Evolutionary conservation across 129 eudicot species (phyloP), one percentile per base, ranked within the genome.

Genomic region (Helianthus tuberosus): DNA sequence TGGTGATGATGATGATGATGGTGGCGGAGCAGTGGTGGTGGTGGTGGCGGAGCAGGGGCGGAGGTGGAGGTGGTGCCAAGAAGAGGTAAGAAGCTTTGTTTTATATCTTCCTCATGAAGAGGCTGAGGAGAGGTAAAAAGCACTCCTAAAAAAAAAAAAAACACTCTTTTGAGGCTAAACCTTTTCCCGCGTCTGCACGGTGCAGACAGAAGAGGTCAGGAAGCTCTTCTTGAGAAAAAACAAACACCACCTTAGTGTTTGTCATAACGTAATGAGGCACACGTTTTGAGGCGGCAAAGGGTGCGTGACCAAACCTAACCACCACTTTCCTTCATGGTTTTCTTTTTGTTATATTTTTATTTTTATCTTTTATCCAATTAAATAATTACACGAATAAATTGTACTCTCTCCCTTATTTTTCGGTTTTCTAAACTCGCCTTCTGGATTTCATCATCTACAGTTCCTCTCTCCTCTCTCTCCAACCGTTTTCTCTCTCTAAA

Each of bases 241-340:
- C n/a, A n/a, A n/a, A n/a, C n/a, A n/a, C n/a, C n/a, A n/a, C n/a
- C 23, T 20, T 20, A 20, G 23, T 20, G 81, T 77, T 77, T 77
- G 44, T 73, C 60, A 20, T 25, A 39, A 20, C 39, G 36, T 77
- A 80, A 82, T 82, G 90, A 2, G 47, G 47, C 47, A 78, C 79
- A 86, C 82, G 87, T 89, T 80, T 77, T 44, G 54, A 78, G 47
- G 71, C 87, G 80, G 88, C 88, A 78, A 78, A 71, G 87, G 86
- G 81, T 80, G 83, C 82, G 86, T 86, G 86, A 88, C 88, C 92
- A 72, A 91, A 86, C 92, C 83, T 82, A 91, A 88, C 97, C 84
- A 84, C 88, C 95, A 72, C 88, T 79, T 89, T 83, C 84, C 83
- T 79, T 80, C 83, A 64, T 29, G 75, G 75, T 86, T 55, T 80